Evolutionary conservation across 169 alveolate species (phyloP).

Genomic region (Cryptosporidium viatorum): DNA sequence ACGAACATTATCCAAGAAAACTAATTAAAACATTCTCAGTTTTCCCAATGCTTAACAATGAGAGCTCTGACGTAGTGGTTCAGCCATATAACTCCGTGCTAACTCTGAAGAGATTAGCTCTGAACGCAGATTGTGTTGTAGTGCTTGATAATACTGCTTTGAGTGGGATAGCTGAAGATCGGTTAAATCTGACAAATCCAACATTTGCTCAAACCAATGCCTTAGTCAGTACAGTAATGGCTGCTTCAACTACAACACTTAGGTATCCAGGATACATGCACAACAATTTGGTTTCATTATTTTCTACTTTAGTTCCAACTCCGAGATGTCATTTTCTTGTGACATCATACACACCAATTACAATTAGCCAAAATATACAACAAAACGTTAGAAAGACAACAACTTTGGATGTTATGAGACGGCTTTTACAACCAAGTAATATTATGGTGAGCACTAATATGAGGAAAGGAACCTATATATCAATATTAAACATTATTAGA

Average conservation of each 20-base stretch:
- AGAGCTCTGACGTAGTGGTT: constrained; percentile 97
- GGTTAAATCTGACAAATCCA: constrained; percentile 89
- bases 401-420: constrained; percentile 97
- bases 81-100: constrained; percentile 98
- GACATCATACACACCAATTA: constrained; percentile 97
- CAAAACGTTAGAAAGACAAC: constrained; percentile 93
- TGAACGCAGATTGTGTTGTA: constrained; percentile 96
- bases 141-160: constrained; percentile 98
- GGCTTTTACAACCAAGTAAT: constrained; percentile 92
- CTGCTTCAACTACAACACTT: constrained; percentile 93
- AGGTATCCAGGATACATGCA: constrained; percentile 98
- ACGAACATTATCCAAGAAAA: constrained; percentile 95
- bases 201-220: constrained; percentile 86
- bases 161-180: constrained; percentile 95
- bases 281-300: constrained; percentile 95
- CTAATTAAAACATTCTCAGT: constrained; percentile 90
- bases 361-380: constrained; percentile 79
- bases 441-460: constrained; percentile 83
- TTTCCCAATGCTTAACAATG: constrained; percentile 92
- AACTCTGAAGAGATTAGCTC: constrained; percentile 90
- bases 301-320: constrained; percentile 97
- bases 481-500: constrained; percentile 92
- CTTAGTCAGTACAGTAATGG: constrained; percentile 90
- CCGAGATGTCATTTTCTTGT: constrained; percentile 99
- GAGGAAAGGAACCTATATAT: constrained; percentile 91